phyloP scores from a whole-genome alignment of 805 yeast species.

The Sugiyamaella valdiviana region DNA sequence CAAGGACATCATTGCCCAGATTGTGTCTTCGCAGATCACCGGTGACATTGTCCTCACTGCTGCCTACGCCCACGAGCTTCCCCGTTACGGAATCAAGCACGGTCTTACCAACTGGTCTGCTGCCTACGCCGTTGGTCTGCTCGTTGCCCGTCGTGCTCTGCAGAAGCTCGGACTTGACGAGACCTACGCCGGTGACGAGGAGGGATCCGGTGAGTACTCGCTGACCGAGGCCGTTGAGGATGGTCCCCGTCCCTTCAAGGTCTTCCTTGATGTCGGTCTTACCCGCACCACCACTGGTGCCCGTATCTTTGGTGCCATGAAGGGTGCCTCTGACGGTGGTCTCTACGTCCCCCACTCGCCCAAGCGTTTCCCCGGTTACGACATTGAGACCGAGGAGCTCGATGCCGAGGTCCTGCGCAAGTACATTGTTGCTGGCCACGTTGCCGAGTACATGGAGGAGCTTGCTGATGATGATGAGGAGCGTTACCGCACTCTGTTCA shows the following conservation, averaged over 20 bases:
- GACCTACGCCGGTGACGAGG: constrained; percentile 98
- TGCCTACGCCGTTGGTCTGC: constrained; percentile 97
- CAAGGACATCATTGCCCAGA: constrained; percentile 98
- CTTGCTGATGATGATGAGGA: constrained; percentile 99
- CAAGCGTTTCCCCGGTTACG: constrained; percentile 99
- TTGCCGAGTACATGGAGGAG: constrained; percentile 99
- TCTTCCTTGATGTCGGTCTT: constrained; percentile 97
- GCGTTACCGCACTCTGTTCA: constrained; percentile 94
- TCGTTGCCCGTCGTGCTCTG: constrained; percentile 98
- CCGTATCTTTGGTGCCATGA: constrained; percentile 97
- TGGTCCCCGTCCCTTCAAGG: constrained; percentile 99
- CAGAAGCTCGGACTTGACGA: constrained; percentile 97
- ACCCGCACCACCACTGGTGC: constrained; percentile 99
- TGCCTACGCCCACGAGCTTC: constrained; percentile 98
- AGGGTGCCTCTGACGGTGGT: constrained; percentile 99
- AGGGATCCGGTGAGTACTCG: constrained; percentile 98
- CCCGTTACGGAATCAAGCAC: constrained; percentile 93
- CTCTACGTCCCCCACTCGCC: constrained; percentile 98
- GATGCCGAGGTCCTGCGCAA: constrained; percentile 96
- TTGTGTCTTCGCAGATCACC: constrained; percentile 90
- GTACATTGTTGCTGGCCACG: constrained; percentile 99
- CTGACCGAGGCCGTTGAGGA: constrained; percentile 99
- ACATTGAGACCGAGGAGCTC: constrained; percentile 95
- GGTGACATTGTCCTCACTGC: constrained; percentile 96
- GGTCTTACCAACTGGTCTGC: constrained; percentile 99